Conservation (phyloP, 257 asterid genomes). For the Echites panduratus region DNA sequence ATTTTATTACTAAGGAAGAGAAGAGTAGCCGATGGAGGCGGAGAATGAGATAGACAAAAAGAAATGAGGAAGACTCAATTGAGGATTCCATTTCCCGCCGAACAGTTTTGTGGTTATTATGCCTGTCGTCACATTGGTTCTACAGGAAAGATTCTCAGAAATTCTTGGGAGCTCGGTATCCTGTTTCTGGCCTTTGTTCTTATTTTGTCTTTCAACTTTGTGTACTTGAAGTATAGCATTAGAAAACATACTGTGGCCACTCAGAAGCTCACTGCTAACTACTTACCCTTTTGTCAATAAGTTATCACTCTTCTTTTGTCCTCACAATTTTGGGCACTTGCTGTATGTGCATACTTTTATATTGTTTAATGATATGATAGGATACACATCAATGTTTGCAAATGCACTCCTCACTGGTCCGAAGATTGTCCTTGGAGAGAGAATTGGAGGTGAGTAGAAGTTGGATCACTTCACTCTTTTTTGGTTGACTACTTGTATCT, state of each 20-base stretch:
- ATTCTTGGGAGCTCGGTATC: neutral
- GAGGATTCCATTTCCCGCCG: neutral
- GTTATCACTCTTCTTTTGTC: neutral
- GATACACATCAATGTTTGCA: constrained; percentile 42
- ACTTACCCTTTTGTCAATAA: neutral
- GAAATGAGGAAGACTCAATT: neutral
- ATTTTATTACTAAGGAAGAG: too few species aligned
- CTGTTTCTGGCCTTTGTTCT: neutral
- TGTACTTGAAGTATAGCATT: neutral
- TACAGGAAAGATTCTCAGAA: too few species aligned
- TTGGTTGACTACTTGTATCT: too few species aligned
- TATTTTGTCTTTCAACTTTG: neutral
- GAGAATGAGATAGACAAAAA: neutral
- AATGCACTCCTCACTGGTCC: constrained; percentile 77
- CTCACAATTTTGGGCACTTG: neutral
- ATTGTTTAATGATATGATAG: constrained; percentile 27
- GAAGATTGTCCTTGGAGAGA: constrained; percentile 63
- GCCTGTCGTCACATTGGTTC: neutral
- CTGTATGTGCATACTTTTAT: constrained; percentile 13
- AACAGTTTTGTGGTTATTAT: neutral
- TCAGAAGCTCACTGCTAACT: neutral
- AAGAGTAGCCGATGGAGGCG: neutral
- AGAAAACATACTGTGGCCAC: neutral
- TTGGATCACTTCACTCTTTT: neutral
- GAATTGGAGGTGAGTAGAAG: constrained; percentile 55